Percentiles rank a stretch among this genome's conserved stretches.
phyloP scores from a whole-genome alignment of 176 grass and related monocot genomes.

The Avena eriantha region DNA sequence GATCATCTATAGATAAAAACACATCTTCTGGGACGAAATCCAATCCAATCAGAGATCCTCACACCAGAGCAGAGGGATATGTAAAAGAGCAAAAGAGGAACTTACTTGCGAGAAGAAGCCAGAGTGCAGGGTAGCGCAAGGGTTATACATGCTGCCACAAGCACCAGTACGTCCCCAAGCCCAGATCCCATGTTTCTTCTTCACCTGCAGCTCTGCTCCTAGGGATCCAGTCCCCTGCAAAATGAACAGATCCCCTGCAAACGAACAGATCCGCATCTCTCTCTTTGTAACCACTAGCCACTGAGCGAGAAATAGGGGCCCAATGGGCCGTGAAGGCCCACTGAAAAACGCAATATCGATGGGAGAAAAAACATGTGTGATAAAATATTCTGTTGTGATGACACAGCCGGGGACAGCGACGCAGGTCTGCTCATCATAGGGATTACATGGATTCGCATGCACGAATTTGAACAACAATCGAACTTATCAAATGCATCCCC shows the following conservation, averaged over 20 bases:
- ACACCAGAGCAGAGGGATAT: background rate
- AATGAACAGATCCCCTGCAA: background rate
- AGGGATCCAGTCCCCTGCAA: conserved; percentile 17
- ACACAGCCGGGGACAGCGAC: conserved; percentile 10
- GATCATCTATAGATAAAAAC: background rate
- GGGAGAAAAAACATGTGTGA: background rate
- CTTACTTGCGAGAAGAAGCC: conserved; percentile 50
- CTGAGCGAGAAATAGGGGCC: conserved; percentile 22
- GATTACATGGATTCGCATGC: conserved; percentile 42
- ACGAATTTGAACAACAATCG: conserved; percentile 12
- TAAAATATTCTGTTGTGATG: conserved; percentile 18
- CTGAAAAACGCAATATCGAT: background rate
- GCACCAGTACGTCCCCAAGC: conserved; percentile 9
- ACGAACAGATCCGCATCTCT: conserved; percentile 21
- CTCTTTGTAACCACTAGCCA: background rate
- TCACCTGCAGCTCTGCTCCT: background rate
- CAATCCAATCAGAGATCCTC: conserved; percentile 24
- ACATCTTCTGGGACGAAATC: background rate
- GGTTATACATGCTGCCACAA: conserved; percentile 27
- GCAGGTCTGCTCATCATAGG: conserved; percentile 5
- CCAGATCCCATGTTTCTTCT: conserved; percentile 43
- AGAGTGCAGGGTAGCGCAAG: background rate
- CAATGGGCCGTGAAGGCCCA: conserved; percentile 48
- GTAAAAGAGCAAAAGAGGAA: background rate
- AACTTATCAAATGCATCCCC: background rate